A percentile compares a stretch with the other conserved stretches of the same genome.
Evolutionary conservation across 2,329 filamentous ascomycete species (phyloP).

Genomic region (Teratosphaeria zuluensis): DNA sequence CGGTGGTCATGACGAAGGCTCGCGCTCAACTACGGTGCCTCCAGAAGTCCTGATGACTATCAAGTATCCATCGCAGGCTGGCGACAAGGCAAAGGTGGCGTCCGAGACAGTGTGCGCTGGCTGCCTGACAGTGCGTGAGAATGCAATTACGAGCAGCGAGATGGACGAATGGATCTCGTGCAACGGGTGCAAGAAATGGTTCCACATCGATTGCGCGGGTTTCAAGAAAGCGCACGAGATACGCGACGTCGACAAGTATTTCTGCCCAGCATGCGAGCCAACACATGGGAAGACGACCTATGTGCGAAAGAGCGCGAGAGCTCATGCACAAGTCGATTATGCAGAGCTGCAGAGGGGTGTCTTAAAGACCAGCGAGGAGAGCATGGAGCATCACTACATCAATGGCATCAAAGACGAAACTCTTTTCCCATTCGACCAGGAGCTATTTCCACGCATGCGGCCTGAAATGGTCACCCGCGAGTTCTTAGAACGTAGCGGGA

Average conservation of each 20-base stretch:
- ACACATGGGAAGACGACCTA: constrained; percentile 54
- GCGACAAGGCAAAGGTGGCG: constrained; percentile 13
- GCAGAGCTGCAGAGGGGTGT: constrained; percentile 58
- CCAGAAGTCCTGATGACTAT: constrained; percentile 19
- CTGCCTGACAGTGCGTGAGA: constrained; percentile 47
- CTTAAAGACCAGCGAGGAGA: constrained; percentile 55
- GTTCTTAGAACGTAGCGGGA: constrained; percentile 52
- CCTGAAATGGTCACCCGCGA: constrained; percentile 55
- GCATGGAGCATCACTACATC: constrained; percentile 58
- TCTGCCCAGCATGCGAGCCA: constrained; percentile 51
- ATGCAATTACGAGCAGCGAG: constrained; percentile 37
- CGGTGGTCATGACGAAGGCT: background rate
- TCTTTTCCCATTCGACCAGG: constrained; percentile 46
- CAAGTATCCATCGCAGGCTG: constrained; percentile 18
- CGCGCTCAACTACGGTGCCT: constrained; percentile 20
- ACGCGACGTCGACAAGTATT: constrained; percentile 58
- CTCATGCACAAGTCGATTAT: constrained; percentile 58
- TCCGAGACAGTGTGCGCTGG: constrained; percentile 45
- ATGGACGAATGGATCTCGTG: constrained; percentile 57
- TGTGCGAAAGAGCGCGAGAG: constrained; percentile 56
- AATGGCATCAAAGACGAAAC: constrained; percentile 56
- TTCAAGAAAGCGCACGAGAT: constrained; percentile 56
- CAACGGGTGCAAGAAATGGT: constrained; percentile 60
- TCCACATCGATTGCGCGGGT: constrained; percentile 57
- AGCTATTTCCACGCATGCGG: constrained; percentile 54